Base-by-base conservation (phyloP, 345 rosid genomes). In the Citrus medica region DNA sequence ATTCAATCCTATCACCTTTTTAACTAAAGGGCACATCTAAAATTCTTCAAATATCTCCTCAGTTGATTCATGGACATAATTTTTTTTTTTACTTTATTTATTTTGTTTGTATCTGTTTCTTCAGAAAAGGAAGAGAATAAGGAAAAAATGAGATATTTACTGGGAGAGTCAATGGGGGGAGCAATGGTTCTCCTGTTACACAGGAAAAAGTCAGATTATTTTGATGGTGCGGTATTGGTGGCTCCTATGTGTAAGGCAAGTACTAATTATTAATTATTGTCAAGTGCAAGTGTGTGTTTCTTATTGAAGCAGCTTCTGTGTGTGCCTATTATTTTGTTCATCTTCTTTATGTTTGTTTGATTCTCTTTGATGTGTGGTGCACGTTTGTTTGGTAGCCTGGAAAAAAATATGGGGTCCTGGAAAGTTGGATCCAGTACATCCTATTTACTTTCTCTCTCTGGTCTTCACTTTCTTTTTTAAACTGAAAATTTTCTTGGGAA, bases 101-200 rank as follows among this genome's bases (percentile, higher is more conserved):
- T 38, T 38, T 24, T 73, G 24, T 73, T 19, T 17, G 22, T 17
- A 5, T 53, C 4, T 42, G 16, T 24, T 27, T 62, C 46, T 63
- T 56, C 79, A 91, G 93, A 84, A 73, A 83, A 63, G 60, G 42
- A 79, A 53, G 88, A 81, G 60, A 87, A 88, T 33, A 79, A 67
- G 73, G 82, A 76, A 63, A 91, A 86, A 81, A 76, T 71, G 88
- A 89, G 88, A 65, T 89, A 78, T 69, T 55, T 92, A 85, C 14
- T 92, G 24, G 92, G 91, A 56, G 95, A 92, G 63, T 92, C 95
- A 48, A 80, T 92, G 95, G 93, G 92, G 79, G 95, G 93, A 81
- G 91, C 93, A 1, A 79, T 91, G 72, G 83, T 79, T 66, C 77
- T 90, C 8, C 80, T 85, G 35, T 17, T 90, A 3, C 90, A 90